Evolutionary conservation across 768 basidiomycete species (phyloP).

Genomic region (Phlebiopsis flavidoalba): DNA sequence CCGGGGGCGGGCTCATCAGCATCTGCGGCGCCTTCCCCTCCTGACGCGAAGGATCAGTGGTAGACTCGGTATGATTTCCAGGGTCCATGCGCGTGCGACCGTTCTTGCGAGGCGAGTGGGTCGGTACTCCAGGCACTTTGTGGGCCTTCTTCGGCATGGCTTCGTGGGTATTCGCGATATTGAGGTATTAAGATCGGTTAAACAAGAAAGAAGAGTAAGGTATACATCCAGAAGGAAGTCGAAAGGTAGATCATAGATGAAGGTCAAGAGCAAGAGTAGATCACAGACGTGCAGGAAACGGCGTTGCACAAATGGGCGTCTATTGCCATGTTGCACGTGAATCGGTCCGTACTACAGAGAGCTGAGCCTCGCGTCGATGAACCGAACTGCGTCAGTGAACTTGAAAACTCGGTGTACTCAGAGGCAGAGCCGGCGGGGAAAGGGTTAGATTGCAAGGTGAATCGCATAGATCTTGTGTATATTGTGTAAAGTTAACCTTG

Average conservation of each 20-base stretch:
- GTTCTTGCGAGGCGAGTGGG: not conserved
- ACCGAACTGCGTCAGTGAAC: too few relatives aligned
- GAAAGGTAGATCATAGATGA: not conserved
- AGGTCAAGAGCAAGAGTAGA: not conserved
- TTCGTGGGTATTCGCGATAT: not conserved
- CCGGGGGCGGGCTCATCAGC: constrained; percentile 59
- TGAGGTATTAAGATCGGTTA: not conserved
- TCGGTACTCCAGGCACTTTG: not conserved
- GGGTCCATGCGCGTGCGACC: not conserved
- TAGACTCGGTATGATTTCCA: not conserved
- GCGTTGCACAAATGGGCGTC: not conserved
- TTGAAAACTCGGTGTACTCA: too few relatives aligned
- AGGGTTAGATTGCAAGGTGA: too few relatives aligned
- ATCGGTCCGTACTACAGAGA: not conserved
- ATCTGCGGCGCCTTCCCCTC: constrained; percentile 15
- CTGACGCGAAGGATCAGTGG: not conserved
- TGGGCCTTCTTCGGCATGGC: not conserved
- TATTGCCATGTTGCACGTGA: not conserved
- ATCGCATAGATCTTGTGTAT: too few relatives aligned
- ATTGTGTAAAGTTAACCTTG: too few relatives aligned
- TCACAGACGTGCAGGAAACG: not conserved
- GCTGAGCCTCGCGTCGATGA: too few relatives aligned
- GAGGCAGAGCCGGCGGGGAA: too few relatives aligned
- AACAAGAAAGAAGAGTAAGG: not conserved
- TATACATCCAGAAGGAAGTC: not conserved